Conservation (phyloP, 2,329 filamentous ascomycete genomes). For the Cladorrhinum sp. region DNA sequence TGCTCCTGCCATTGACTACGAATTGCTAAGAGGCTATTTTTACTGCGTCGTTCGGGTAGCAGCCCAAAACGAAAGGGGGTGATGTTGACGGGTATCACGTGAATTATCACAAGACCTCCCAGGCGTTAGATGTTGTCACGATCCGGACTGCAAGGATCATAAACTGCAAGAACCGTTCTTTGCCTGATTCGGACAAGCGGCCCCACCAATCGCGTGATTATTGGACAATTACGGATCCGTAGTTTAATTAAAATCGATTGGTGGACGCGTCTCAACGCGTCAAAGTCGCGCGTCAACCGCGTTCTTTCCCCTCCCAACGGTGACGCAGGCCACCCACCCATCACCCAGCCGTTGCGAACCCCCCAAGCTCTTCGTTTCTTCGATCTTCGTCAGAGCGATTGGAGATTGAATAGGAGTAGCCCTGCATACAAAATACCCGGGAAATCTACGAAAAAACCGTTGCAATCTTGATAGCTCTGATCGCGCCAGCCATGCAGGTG, state of each 20-base stretch:
- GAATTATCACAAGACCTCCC: neutral
- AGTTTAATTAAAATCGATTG: neutral
- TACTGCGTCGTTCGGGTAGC: too few relatives aligned
- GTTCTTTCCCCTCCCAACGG: neutral
- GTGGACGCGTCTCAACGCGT: slow-evolving; percentile 3
- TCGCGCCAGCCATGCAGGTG: neutral
- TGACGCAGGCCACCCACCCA: neutral
- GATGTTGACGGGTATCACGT: slow-evolving; percentile 2
- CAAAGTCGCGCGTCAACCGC: neutral
- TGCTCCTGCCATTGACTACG: too few relatives aligned
- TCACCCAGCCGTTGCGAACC: neutral
- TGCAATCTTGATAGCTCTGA: neutral
- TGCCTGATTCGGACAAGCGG: neutral
- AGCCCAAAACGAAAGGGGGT: neutral
- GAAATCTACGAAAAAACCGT: neutral
- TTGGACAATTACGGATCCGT: neutral
- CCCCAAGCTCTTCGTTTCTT: neutral
- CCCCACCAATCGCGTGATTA: neutral
- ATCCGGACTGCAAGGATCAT: neutral
- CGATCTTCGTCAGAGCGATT: neutral
- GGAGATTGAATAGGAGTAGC: neutral
- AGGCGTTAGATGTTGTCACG: neutral
- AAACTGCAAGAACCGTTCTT: neutral
- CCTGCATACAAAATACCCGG: neutral
- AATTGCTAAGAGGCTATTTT: too few relatives aligned